Conservation (phyloP, 23 red algal genomes). For the Gracilaria domingensis region DNA sequence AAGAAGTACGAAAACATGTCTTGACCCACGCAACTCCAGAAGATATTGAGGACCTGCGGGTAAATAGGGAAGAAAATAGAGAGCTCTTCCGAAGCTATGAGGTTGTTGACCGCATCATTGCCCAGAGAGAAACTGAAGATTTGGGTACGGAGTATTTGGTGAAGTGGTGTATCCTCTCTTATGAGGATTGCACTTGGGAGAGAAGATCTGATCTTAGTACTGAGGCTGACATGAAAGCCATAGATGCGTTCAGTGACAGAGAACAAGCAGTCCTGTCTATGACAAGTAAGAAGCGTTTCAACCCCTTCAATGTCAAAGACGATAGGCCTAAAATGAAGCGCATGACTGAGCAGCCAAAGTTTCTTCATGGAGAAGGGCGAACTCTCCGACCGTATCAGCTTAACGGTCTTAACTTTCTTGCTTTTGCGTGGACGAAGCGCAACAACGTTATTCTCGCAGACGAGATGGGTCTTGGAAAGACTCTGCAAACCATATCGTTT, state of each 20-base stretch:
- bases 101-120: conserved; percentile 83
- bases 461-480: conserved; percentile 97
- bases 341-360: conserved; percentile 80
- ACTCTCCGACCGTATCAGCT: conserved; percentile 94
- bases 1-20: conserved; percentile 42
- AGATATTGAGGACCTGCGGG: conserved; percentile 73
- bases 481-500: conserved; percentile 90
- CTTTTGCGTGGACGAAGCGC: conserved; percentile 85
- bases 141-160: conserved; percentile 81
- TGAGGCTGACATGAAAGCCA: conserved; percentile 80
- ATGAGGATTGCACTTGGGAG: conserved; percentile 92
- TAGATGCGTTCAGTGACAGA: conserved; percentile 88
- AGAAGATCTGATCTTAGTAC: conserved; percentile 58
- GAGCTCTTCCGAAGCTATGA: conserved; percentile 59
- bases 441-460: conserved; percentile 95
- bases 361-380: conserved; percentile 85
- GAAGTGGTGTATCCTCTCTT: conserved; percentile 84
- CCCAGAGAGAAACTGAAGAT: conserved; percentile 65
- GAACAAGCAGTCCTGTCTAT: conserved; percentile 62
- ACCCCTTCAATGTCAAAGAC: conserved; percentile 85
- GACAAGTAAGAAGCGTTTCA: conserved; percentile 65
- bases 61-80: conserved; percentile 66
- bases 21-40: conserved; percentile 70
- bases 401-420: conserved; percentile 87
- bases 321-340: conserved; percentile 72